Evolutionary conservation across 2,329 filamentous ascomycete genomes (phyloP).

Genomic region (Domatiomyces globalis): DNA sequence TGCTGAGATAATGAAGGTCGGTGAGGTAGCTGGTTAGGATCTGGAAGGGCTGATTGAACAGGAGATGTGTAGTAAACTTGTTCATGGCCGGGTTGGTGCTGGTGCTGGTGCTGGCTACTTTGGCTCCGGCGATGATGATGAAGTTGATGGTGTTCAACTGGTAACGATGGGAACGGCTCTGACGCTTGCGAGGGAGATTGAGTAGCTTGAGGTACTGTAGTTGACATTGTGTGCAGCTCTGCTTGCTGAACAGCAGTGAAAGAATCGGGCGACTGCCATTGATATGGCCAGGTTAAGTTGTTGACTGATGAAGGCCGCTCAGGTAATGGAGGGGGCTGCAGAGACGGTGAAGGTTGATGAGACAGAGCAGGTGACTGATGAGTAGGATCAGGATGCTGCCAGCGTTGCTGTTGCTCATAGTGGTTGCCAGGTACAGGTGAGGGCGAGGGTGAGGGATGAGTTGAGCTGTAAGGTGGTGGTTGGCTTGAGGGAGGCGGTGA

Average conservation of each 20-base stretch:
- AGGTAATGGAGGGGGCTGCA: background rate
- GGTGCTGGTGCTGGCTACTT: background rate
- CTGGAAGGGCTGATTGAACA: background rate
- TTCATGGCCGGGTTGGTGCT: no score
- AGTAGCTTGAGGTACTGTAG: background rate
- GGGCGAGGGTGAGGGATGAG: background rate
- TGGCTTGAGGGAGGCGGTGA: conserved; percentile 42
- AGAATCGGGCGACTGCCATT: background rate
- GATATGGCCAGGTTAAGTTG: background rate
- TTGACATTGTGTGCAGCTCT: background rate
- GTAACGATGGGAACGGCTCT: background rate
- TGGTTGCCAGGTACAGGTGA: background rate
- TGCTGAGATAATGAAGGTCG: background rate
- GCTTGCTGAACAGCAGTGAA: background rate
- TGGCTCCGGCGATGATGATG: background rate
- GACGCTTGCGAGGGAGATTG: background rate
- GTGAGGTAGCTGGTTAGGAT: background rate
- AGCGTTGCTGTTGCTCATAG: background rate
- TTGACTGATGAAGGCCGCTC: background rate
- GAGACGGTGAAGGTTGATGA: background rate
- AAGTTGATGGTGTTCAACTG: background rate
- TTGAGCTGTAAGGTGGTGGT: background rate
- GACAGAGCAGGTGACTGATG: background rate
- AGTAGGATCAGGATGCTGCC: background rate
- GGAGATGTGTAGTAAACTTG: no score